These are phyloP conservation scores for Cryptococcus sp. DNA, from an alignment of 1,284 basidiomycete species.

Conservation along the genomic window DNA sequence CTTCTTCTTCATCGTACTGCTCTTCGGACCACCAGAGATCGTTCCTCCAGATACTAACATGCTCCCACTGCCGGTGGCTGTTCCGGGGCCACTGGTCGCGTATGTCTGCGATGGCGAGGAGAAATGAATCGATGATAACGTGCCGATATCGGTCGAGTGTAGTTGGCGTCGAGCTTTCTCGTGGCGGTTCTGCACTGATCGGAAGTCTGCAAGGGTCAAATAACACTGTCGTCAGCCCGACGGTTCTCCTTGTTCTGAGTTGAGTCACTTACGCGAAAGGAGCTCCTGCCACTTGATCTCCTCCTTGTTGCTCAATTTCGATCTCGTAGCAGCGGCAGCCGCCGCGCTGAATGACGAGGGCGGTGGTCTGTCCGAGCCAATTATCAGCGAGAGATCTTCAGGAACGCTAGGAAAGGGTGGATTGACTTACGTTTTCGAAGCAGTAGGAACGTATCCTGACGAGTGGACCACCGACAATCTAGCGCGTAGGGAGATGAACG, in stretches of 20 bases:
- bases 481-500: conserved; percentile 93
- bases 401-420: too few species aligned
- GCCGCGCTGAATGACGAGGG: conserved; percentile 20
- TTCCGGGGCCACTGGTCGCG: conserved; percentile 15
- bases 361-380: too few species aligned
- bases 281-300: conserved; percentile 95
- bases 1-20: conserved; percentile 32
- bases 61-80: not conserved
- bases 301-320: conserved; percentile 70
- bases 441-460: conserved; percentile 85
- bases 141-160: conserved; percentile 34
- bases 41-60: not conserved
- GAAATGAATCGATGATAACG: conserved; percentile 39
- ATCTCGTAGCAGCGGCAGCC: conserved; percentile 60
- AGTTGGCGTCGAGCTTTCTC: conserved; percentile 75
- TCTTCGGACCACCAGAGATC: conserved; percentile 20
- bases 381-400: too few species aligned
- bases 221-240: not conserved
- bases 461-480: conserved; percentile 93
- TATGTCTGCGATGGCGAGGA: conserved; percentile 43
- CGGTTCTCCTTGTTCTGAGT: not conserved
- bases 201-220: conserved; percentile 60
- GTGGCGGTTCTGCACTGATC: conserved; percentile 76
- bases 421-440: conserved; percentile 72
- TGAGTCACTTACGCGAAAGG: conserved; percentile 62